A percentile compares a stretch with the other conserved stretches of the same genome.
Evolutionary conservation across 495 filamentous ascomycete species (phyloP).

Genomic region (Penicillium ochrochloron): DNA sequence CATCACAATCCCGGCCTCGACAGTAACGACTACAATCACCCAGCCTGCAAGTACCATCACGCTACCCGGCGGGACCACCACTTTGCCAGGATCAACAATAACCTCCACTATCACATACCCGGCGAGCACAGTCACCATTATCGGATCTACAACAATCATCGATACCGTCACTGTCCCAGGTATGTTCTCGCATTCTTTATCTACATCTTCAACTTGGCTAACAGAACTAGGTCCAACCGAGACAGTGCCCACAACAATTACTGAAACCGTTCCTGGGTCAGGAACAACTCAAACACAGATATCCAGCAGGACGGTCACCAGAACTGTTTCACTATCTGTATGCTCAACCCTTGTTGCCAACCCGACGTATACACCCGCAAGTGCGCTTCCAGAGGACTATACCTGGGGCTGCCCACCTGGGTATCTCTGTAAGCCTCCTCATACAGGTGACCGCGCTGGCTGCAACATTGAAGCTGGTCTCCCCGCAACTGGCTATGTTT

Average conservation of each 20-base stretch:
- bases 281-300: conserved; percentile 15
- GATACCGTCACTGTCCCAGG: conserved; percentile 12
- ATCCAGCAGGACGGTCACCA: conserved; percentile 2
- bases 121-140: conserved; percentile 25
- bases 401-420: conserved; percentile 65
- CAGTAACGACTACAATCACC: conserved; percentile 16
- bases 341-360: conserved; percentile 40
- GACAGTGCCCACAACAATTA: conserved; percentile 11
- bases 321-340: conserved; percentile 26
- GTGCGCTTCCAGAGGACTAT: conserved; percentile 44
- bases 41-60: conserved; percentile 20
- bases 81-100: conserved; percentile 13
- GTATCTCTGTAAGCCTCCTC: conserved; percentile 54
- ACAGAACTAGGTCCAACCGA: conserved; percentile 15
- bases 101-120: conserved; percentile 16
- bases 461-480: conserved; percentile 61
- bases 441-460: conserved; percentile 32
- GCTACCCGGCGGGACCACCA: conserved; percentile 10
- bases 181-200: not conserved
- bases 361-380: conserved; percentile 39
- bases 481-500: conserved; percentile 58
- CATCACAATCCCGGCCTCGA: conserved; percentile 23
- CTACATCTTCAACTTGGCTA: not conserved
- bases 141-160: conserved; percentile 12
- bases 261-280: conserved; percentile 12